Evolutionary conservation across 805 yeast genomes (phyloP), one percentile per base, ranked within the genome.

Genomic region (Teunomyces lycoperdinae): DNA sequence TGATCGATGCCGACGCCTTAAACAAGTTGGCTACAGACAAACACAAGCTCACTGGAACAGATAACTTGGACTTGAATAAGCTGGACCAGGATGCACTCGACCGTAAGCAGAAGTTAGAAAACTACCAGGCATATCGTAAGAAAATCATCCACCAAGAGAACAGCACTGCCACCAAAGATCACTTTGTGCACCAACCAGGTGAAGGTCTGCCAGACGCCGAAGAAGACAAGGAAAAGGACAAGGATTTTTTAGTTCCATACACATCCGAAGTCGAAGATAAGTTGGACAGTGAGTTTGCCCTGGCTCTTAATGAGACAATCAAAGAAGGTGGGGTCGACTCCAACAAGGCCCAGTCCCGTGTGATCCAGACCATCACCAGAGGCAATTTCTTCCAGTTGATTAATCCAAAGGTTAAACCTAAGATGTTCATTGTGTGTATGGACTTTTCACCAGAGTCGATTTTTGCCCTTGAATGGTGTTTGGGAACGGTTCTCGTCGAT

Each of bases 401-500:
- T 33, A 70, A 70, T 53, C 75, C 76, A 13, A 63, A 63, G 48
- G 61, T 68, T 43, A 73, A 73, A 50, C 78, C 78, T 35, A 81
- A 81, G 55, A 79, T 87, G 60, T 89, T 83, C 63, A 67, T 90
- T 42, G 77, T 89, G 16, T 89, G 94, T 58, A 79, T 86, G 71
- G 97, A 91, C 62, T 77, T 86, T 52, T 83, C 92, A 3, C 86
- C 89, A 0, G 97, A 89, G 61, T 84, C 96, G 2, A 74, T 77
- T 33, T 87, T 86, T 64, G 94, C 97, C 0, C 72, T 91, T 17
- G 94, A 89, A 58, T 90, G 96, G 87, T 80, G 90, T 38, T 74
- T 91, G 55, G 97, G 97, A 2, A 80, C 96, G 0, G 85, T 89
- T 0, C 73, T 90, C 42, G 85, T 84, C 17, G 90, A 88, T 58